Base-by-base conservation (phyloP, 331 rosid species). In the Dryas integrifolia region DNA sequence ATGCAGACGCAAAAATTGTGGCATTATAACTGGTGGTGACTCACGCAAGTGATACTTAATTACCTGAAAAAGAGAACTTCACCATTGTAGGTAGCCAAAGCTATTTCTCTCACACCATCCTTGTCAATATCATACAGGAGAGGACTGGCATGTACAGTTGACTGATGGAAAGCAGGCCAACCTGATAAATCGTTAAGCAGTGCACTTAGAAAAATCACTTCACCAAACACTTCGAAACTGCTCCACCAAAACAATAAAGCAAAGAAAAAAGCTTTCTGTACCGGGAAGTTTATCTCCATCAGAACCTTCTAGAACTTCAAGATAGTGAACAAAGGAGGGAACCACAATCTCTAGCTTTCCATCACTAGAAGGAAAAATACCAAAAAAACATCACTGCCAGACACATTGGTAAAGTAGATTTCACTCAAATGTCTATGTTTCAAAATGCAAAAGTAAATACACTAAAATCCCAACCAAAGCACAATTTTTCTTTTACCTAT, bases 131-230 rank as follows among this genome's bases (percentile, higher is more conserved):
- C 99, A 86, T 88, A 89, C 62, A 95, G 79, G 58, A 95, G 87
- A 58, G 99, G 99, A 83, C 96, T 89, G 70, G 97, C 77, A 79
- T 95, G 99, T 86, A 89, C 99, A 30, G 97, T 95, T 51, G 97
- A 92, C 89, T 95, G 99, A 76, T 95, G 99, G 80, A 92, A 92
- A 84, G 99, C 97, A 79, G 99, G 99, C 99, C 99, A 95, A 49
- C 99, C 99, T 95, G 70, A 82, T 18, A 74, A 82, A 77, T 46
- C 83, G 83, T 55, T 75, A 58, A 52, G 69, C 83, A 74, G 60
- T 30, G 59, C 63, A 47, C 56, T 16, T 15, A 10, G 57, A 62
- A 11, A 30, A 48, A 41, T 43, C 60, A 26, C 63, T 59, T 21
- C 11, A 59, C 58, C 53, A 80, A 72, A 63, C 67, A 63, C 67